phyloP scores from a whole-genome alignment of 148 eudicot genomes.

The Fagopyrum esculentum region DNA sequence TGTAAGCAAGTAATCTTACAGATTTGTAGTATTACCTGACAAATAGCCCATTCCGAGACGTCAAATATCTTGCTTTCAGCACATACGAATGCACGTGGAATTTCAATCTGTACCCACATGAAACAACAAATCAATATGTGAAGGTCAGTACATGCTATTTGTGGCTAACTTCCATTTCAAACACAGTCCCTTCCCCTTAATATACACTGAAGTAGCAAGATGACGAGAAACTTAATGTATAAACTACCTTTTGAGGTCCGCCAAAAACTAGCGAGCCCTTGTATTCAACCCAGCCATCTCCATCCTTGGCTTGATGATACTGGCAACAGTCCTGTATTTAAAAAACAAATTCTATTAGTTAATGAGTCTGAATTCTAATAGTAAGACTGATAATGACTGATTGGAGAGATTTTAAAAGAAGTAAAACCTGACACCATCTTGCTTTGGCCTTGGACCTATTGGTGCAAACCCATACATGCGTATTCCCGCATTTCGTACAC shows the following conservation, averaged over 20 bases:
- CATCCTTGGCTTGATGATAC: constrained; percentile 99
- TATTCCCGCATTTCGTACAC: constrained; percentile 92
- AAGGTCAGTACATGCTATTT: background rate
- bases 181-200: background rate
- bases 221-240: background rate
- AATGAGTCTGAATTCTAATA: background rate
- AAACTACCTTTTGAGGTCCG: constrained; percentile 54
- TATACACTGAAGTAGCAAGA: background rate
- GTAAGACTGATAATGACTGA: background rate
- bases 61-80: constrained; percentile 95
- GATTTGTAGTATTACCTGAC: constrained; percentile 48
- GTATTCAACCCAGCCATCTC: constrained; percentile 97
- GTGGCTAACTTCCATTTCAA: background rate
- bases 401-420: background rate
- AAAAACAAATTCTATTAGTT: constrained; percentile 10
- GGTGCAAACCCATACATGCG: constrained; percentile 97
- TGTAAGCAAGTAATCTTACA: background rate
- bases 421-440: constrained; percentile 96
- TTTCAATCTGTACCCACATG: constrained; percentile 58
- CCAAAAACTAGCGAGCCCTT: constrained; percentile 60
- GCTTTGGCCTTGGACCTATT: constrained; percentile 85
- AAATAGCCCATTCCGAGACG: constrained; percentile 96
- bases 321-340: constrained; percentile 78
- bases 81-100: constrained; percentile 97
- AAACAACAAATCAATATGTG: constrained; percentile 13